phyloP scores from a whole-genome alignment of 805 yeast genomes.

The Monosporozyma unispora region DNA sequence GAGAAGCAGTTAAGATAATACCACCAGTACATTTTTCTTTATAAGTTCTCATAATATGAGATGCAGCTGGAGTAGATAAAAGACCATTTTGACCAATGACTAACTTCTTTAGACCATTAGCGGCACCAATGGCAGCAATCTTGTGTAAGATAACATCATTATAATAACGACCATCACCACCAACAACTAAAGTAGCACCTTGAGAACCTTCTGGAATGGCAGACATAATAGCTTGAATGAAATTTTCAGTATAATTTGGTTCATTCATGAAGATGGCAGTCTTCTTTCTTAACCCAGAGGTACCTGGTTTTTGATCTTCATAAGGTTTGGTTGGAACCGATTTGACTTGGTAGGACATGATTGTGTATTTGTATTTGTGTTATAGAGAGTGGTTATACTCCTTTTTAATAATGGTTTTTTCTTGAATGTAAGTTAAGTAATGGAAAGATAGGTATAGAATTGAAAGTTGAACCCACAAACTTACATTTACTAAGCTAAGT shows the following conservation, averaged over 20 bases:
- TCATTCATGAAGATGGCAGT: constrained; percentile 70
- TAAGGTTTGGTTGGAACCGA: constrained; percentile 62
- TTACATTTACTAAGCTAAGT: too few species aligned
- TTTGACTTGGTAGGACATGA: constrained; percentile 20
- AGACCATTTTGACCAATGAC: constrained; percentile 85
- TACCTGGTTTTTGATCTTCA: constrained; percentile 93
- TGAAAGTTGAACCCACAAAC: too few species aligned
- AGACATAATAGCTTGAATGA: constrained; percentile 74
- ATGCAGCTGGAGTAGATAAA: constrained; percentile 95
- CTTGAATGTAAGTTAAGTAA: too few species aligned
- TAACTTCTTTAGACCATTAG: constrained; percentile 79
- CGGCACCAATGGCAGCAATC: constrained; percentile 80
- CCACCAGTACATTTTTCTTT: constrained; percentile 73
- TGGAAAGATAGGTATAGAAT: too few species aligned
- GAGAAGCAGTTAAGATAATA: constrained; percentile 91
- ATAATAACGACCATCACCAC: constrained; percentile 96
- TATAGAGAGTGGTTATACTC: background rate
- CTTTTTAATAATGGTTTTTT: too few species aligned
- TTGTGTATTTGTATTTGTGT: background rate
- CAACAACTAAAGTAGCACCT: constrained; percentile 74
- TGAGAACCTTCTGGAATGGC: constrained; percentile 89
- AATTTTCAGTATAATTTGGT: constrained; percentile 81
- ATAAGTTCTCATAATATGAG: constrained; percentile 76
- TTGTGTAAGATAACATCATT: constrained; percentile 73
- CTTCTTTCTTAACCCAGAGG: constrained; percentile 92